Percentiles rank a stretch among this genome's conserved stretches.
Conservation (phyloP, 116 monocot species). For the Zostera marina region DNA sequence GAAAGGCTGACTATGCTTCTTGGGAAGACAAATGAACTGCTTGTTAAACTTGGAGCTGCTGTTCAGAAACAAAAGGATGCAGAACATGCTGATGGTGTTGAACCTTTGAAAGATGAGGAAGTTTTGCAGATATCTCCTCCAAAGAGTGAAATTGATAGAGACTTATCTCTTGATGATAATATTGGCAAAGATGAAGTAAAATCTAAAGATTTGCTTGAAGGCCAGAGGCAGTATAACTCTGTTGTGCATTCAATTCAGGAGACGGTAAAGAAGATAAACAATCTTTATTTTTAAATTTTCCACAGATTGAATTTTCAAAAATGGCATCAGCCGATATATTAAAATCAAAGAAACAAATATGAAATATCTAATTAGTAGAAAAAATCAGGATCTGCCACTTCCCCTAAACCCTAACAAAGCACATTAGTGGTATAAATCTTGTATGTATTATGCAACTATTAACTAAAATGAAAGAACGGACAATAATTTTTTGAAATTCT, state of each 20-base stretch:
- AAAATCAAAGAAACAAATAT: no score
- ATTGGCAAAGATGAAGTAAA: conserved; percentile 17
- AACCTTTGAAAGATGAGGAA: conserved; percentile 27
- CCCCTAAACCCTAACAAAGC: no score
- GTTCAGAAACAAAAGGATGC: conserved; percentile 93
- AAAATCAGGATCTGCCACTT: no score
- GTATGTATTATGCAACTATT: no score
- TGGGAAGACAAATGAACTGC: conserved; percentile 96
- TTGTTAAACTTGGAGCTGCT: conserved; percentile 88
- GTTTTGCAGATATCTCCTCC: conserved; percentile 18
- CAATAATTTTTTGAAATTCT: no score
- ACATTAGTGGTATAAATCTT: no score
- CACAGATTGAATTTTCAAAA: background rate
- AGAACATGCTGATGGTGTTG: conserved; percentile 37
- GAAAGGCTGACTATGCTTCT: conserved; percentile 87
- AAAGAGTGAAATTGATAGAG: conserved; percentile 25
- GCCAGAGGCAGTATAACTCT: conserved; percentile 84
- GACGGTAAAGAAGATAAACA: conserved; percentile 40
- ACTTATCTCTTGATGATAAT: conserved; percentile 25
- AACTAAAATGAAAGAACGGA: no score
- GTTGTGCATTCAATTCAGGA: conserved; percentile 96
- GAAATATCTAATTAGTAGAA: no score
- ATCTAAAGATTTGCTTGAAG: conserved; percentile 79
- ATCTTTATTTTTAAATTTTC: background rate
- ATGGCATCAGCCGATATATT: no score